Evolutionary conservation across 2,329 filamentous ascomycete genomes (phyloP).

Genomic region (Colletotrichum destructivum): DNA sequence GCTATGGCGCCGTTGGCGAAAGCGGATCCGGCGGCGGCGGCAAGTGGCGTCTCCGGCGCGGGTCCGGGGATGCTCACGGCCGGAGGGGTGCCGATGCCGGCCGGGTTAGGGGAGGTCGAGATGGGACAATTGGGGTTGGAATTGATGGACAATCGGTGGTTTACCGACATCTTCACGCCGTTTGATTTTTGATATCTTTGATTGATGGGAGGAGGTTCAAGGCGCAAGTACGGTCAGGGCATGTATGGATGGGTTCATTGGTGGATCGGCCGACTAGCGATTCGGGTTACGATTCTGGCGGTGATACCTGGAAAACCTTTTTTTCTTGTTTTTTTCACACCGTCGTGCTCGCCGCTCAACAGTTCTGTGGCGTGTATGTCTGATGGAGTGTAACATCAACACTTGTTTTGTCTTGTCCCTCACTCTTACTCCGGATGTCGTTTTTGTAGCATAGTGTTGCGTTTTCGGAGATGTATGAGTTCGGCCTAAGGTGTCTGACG

Average conservation of each 20-base stretch:
- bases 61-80: neutral
- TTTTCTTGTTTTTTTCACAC: no score
- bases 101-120: constrained; percentile 31
- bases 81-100: neutral
- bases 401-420: no score
- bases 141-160: constrained; percentile 38
- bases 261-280: neutral
- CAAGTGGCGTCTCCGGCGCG: neutral
- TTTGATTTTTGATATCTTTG: constrained; percentile 34
- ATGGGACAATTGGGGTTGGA: constrained; percentile 33
- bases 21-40: neutral
- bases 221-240: no score
- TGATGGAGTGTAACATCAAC: no score
- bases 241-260: neutral
- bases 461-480: no score
- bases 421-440: no score
- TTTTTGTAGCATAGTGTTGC: no score
- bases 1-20: constrained; percentile 44
- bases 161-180: constrained; percentile 36
- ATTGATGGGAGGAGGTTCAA: neutral
- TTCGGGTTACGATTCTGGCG: no score
- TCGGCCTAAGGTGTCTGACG: no score
- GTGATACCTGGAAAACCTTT: no score
- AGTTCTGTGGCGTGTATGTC: no score
- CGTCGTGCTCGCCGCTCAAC: no score